phyloP scores from a whole-genome alignment of 352 stramenopile genomes.

The Globisporangium polare region DNA sequence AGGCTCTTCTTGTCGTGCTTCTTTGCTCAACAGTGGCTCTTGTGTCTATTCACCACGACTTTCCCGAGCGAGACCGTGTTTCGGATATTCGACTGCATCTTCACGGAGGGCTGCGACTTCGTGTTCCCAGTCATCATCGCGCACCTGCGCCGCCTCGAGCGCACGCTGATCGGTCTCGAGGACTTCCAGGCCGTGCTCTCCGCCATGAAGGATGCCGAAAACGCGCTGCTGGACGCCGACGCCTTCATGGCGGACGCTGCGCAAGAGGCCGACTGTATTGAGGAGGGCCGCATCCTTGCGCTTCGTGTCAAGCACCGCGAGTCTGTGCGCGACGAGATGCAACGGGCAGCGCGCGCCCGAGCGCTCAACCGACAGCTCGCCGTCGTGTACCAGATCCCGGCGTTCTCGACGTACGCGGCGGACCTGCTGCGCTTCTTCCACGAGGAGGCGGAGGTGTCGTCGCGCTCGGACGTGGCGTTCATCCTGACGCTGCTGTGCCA shows the following conservation, averaged over 20 bases:
- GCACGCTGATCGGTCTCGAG: slow-evolving; percentile 35
- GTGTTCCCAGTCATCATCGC: slow-evolving; percentile 84
- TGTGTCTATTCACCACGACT: slow-evolving; percentile 90
- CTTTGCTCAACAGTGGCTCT: slow-evolving; percentile 57
- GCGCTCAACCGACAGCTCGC: slow-evolving; percentile 69
- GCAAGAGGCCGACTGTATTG: slow-evolving; percentile 42
- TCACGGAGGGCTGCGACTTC: slow-evolving; percentile 75
- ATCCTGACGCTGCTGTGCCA: slow-evolving; percentile 78
- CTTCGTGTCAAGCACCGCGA: slow-evolving; percentile 54
- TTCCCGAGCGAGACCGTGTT: slow-evolving; percentile 86
- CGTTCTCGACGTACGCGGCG: slow-evolving; percentile 65
- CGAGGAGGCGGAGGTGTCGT: slow-evolving; percentile 65
- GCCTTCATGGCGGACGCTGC: slow-evolving; percentile 46
- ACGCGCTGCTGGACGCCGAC: slow-evolving; percentile 56
- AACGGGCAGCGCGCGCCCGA: slow-evolving; percentile 54
- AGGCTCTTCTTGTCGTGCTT: neutral
- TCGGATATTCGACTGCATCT: slow-evolving; percentile 86
- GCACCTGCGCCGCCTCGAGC: slow-evolving; percentile 61
- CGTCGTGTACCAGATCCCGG: slow-evolving; percentile 71
- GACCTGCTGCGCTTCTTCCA: slow-evolving; percentile 72
- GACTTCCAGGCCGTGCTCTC: slow-evolving; percentile 74
- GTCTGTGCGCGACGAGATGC: slow-evolving; percentile 62
- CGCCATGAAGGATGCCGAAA: slow-evolving; percentile 73
- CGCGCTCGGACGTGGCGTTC: slow-evolving; percentile 70
- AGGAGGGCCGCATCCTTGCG: slow-evolving; percentile 25